Conservation (phyloP, 371 early-diverging fungal genomes). For the Gilbertella persicaria region DNA sequence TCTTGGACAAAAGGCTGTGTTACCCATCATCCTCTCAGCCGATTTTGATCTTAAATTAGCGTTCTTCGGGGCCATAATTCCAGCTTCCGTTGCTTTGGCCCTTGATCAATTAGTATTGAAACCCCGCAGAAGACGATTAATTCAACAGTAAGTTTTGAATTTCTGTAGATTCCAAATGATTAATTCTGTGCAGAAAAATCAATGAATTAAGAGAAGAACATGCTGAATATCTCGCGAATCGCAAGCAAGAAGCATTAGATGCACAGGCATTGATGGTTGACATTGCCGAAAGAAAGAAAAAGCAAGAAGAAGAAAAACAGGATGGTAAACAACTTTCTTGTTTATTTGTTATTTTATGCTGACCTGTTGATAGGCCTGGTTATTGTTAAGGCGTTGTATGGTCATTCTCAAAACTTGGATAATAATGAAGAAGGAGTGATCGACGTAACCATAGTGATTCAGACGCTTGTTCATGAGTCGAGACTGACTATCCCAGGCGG, state of each 20-base stretch:
- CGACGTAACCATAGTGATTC: conserved; percentile 88
- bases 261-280: conserved; percentile 74
- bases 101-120: conserved; percentile 70
- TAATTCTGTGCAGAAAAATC: conserved; percentile 58
- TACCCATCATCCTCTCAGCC: conserved; percentile 83
- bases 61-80: conserved; percentile 67
- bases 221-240: conserved; percentile 68
- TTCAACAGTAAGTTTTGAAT: conserved; percentile 64
- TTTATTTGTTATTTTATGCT: neutral
- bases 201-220: conserved; percentile 75
- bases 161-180: no score
- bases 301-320: conserved; percentile 66
- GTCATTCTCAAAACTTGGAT: conserved; percentile 61
- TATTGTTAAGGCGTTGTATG: conserved; percentile 87
- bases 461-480: conserved; percentile 80
- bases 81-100: conserved; percentile 62
- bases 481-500: conserved; percentile 88
- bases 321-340: conserved; percentile 40
- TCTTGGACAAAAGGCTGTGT: conserved; percentile 78
- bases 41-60: conserved; percentile 71
- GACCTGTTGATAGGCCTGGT: conserved; percentile 65
- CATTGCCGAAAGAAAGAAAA: conserved; percentile 66
- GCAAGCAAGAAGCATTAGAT: conserved; percentile 79
- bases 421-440: conserved; percentile 51
- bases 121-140: conserved; percentile 66